A percentile compares a stretch with the other conserved stretches of the same genome.
phyloP scores from a whole-genome alignment of 106 monocot genomes.

The Acorus gramineus region DNA sequence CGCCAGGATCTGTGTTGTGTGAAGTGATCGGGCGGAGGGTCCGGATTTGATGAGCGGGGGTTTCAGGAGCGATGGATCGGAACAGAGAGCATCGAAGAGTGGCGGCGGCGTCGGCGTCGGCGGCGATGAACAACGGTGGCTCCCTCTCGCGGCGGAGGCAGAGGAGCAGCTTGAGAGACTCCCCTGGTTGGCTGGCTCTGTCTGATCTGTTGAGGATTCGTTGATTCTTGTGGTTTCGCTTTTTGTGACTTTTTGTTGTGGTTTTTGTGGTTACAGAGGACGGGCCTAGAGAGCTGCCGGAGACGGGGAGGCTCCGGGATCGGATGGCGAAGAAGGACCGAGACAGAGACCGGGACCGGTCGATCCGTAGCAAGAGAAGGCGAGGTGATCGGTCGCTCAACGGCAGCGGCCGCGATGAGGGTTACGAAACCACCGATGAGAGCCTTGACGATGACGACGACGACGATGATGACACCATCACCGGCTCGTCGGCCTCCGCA shows the following conservation, averaged over 20 bases:
- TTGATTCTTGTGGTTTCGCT: background rate
- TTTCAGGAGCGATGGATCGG: constrained; percentile 44
- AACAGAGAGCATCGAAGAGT: constrained; percentile 48
- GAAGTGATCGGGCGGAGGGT: background rate
- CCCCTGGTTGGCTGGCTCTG: constrained; percentile 32
- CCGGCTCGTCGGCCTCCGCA: constrained; percentile 14
- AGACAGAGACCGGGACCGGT: constrained; percentile 61
- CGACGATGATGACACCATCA: constrained; percentile 56
- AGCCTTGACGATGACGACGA: constrained; percentile 76
- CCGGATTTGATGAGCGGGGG: constrained; percentile 15
- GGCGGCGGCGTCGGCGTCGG: constrained; percentile 25
- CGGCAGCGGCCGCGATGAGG: constrained; percentile 38
- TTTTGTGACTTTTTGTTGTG: constrained; percentile 5
- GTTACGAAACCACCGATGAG: constrained; percentile 55
- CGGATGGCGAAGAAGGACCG: constrained; percentile 60
- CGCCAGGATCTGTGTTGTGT: background rate
- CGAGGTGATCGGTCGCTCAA: constrained; percentile 61
- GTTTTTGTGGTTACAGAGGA: constrained; percentile 59
- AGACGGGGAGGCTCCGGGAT: constrained; percentile 52
- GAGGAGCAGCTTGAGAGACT: constrained; percentile 46
- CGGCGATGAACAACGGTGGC: constrained; percentile 29
- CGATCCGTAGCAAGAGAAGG: constrained; percentile 58
- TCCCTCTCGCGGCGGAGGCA: constrained; percentile 38
- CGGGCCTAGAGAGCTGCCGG: constrained; percentile 47
- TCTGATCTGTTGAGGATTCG: background rate